Conservation (phyloP, 805 yeast genomes). For the Barnettozyma pratensis region DNA sequence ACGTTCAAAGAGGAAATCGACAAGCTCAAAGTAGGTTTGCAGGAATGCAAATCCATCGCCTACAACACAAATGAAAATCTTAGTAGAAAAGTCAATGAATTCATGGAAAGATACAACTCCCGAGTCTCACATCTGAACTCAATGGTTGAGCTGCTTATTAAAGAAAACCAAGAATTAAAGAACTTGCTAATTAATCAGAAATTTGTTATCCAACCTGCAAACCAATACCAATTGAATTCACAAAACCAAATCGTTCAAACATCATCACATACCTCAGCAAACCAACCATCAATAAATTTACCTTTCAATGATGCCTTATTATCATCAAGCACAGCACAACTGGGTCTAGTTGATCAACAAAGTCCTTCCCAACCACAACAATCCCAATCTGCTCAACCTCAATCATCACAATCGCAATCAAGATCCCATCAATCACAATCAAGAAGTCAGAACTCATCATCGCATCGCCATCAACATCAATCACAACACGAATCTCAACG, state of each 20-base stretch:
- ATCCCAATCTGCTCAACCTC: background rate
- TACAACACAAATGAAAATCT: slow-evolving; percentile 18
- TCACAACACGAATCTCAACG: slow-evolving; percentile 9
- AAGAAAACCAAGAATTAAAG: slow-evolving; percentile 25
- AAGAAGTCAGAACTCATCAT: slow-evolving; percentile 12
- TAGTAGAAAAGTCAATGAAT: slow-evolving; percentile 20
- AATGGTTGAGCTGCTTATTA: slow-evolving; percentile 20
- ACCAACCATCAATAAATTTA: slow-evolving; percentile 13
- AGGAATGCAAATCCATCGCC: slow-evolving; percentile 17
- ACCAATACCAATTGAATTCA: slow-evolving; percentile 24
- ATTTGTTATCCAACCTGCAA: slow-evolving; percentile 26
- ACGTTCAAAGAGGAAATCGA: slow-evolving; percentile 21
- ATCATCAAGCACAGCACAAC: slow-evolving; percentile 1
- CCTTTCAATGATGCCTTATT: slow-evolving; percentile 11
- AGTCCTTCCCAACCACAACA: slow-evolving; percentile 19
- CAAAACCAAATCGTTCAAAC: slow-evolving; percentile 14
- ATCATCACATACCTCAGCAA: slow-evolving; percentile 13
- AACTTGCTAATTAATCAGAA: slow-evolving; percentile 18
- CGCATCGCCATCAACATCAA: slow-evolving; percentile 15
- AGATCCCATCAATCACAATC: slow-evolving; percentile 17
- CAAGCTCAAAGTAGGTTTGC: slow-evolving; percentile 18
- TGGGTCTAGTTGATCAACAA: slow-evolving; percentile 1
- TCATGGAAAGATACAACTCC: slow-evolving; percentile 19
- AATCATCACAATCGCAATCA: slow-evolving; percentile 1
- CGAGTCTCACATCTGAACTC: slow-evolving; percentile 19